These are phyloP conservation scores for Dactylellina parvicollis DNA, from an alignment of 2,329 filamentous ascomycete genomes.

Conservation along the genomic window DNA sequence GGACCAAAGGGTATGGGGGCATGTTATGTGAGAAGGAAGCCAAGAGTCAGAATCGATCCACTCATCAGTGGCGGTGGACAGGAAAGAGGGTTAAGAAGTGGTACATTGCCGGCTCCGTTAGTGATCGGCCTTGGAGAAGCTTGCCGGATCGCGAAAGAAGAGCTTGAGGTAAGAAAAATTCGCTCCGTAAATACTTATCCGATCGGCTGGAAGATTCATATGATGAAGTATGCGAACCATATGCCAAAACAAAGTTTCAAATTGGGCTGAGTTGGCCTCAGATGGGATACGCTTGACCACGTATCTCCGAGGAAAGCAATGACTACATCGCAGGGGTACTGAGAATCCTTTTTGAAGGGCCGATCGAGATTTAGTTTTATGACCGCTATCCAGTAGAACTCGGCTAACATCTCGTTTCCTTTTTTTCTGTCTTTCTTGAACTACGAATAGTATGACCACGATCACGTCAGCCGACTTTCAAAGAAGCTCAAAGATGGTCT, in stretches of 20 bases:
- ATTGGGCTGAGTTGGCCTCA: constrained; percentile 48
- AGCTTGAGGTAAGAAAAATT: constrained; percentile 79
- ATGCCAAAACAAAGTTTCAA: constrained; percentile 52
- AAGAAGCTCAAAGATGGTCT: constrained; percentile 84
- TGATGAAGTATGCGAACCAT: constrained; percentile 89
- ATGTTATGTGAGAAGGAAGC: constrained; percentile 91
- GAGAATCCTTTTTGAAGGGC: constrained; percentile 19
- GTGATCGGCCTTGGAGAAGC: constrained; percentile 95
- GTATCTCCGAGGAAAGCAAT: constrained; percentile 35
- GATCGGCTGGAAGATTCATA: constrained; percentile 58
- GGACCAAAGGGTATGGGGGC: constrained; percentile 97
- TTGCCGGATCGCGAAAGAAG: constrained; percentile 87
- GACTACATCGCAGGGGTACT: constrained; percentile 57
- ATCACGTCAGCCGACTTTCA: constrained; percentile 83
- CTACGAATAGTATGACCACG: constrained; percentile 81
- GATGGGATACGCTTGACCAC: constrained; percentile 46
- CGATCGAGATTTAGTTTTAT: neutral
- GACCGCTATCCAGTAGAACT: neutral
- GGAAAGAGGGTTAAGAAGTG: constrained; percentile 92
- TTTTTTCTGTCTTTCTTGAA: too few species aligned
- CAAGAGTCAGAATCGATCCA: constrained; percentile 91
- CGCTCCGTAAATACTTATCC: constrained; percentile 41
- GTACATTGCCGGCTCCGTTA: constrained; percentile 87
- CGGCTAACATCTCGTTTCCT: constrained; percentile 18
- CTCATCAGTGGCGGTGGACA: constrained; percentile 97